Evolutionary conservation across 139 green algal genomes (phyloP), one percentile per base, ranked within the genome.

Genomic region (Coelastrella sp.): DNA sequence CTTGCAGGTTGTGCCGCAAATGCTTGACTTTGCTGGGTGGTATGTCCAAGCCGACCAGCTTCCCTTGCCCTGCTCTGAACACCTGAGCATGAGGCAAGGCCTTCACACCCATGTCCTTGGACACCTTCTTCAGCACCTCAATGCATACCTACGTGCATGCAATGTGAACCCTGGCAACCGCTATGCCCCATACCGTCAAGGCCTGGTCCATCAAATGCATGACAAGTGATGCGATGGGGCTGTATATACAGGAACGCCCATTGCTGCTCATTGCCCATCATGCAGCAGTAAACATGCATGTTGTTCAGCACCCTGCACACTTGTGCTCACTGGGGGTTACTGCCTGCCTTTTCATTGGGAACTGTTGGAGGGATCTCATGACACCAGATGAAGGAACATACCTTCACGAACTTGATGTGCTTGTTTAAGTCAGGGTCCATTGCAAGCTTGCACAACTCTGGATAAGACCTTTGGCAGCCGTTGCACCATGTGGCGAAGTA

Each of bases 321-420:
- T n/a, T n/a, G n/a, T n/a, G n/a, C n/a, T n/a, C n/a, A n/a, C n/a
- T n/a, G n/a, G n/a, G n/a, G n/a, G n/a, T n/a, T n/a, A n/a, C n/a
- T n/a, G n/a, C n/a, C n/a, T n/a, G n/a, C n/a, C n/a, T n/a, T n/a
- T n/a, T n/a, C n/a, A n/a, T n/a, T n/a, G n/a, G n/a, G n/a, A n/a
- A n/a, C n/a, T n/a, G n/a, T n/a, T n/a, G n/a, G n/a, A n/a, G n/a
- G n/a, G n/a, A n/a, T n/a, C n/a, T n/a, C n/a, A n/a, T n/a, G n/a
- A n/a, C n/a, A n/a, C n/a, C n/a, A n/a, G n/a, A n/a, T n/a, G n/a
- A n/a, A n/a, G n/a, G n/a, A 27, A 27, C 83, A 2, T 35, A 90
- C 89, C 89, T 93, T 93, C 68, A 91, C 83, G 45, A 93, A 91
- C 45, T 91, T 91, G 74, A 89, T 75, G 21, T 80, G 79, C 38